Evolutionary conservation across 208 protist species (phyloP).

Genomic region (Acanthamoeba triangularis): DNA sequence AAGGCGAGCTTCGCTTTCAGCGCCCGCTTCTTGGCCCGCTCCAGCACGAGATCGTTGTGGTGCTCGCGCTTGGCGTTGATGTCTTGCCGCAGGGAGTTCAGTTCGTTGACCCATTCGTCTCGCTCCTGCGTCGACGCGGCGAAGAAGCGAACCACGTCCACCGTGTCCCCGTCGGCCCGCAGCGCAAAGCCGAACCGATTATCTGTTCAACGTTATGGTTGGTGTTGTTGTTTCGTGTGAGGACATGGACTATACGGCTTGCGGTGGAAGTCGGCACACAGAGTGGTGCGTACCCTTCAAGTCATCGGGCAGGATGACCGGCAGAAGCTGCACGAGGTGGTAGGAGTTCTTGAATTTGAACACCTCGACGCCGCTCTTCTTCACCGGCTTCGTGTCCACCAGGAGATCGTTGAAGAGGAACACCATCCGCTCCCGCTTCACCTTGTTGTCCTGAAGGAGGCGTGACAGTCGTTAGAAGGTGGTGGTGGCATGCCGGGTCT

Average conservation of each 20-base stretch:
- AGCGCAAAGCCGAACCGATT: constrained; percentile 28
- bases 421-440: constrained; percentile 22
- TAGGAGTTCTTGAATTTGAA: constrained; percentile 67
- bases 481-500: too few species aligned
- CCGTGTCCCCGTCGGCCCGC: constrained; percentile 20
- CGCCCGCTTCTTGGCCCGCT: constrained; percentile 44
- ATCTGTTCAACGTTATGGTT: neutral
- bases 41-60: constrained; percentile 7
- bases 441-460: neutral
- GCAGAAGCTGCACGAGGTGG: constrained; percentile 16
- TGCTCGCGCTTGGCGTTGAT: constrained; percentile 53
- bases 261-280: too few species aligned
- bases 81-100: constrained; percentile 32
- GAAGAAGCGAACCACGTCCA: constrained; percentile 21
- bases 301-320: neutral
- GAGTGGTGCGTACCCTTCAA: neutral
- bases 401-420: constrained; percentile 77
- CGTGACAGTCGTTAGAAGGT: neutral
- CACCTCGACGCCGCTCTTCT: constrained; percentile 53
- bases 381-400: constrained; percentile 60
- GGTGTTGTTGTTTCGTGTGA: neutral
- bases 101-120: constrained; percentile 35
- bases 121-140: constrained; percentile 27
- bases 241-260: too few species aligned
- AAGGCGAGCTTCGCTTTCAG: constrained; percentile 33